A percentile compares a stretch with the other conserved stretches of the same genome.
phyloP scores from a whole-genome alignment of 768 basidiomycete species.

The Lactifluus rugatus region DNA sequence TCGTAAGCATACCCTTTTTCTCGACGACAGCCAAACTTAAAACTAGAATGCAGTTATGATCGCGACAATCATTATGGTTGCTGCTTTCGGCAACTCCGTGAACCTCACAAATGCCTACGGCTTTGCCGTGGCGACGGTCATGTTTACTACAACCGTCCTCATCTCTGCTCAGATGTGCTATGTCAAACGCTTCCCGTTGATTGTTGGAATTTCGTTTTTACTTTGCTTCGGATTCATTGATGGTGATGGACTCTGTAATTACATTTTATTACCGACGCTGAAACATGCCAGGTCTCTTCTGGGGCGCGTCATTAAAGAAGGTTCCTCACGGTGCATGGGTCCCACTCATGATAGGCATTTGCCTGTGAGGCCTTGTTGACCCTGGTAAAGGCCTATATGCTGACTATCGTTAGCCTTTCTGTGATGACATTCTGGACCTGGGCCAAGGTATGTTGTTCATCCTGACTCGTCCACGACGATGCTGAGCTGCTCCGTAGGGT shows the following conservation, averaged over 20 bases:
- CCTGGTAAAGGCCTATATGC: neutral
- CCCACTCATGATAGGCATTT: conserved; percentile 45
- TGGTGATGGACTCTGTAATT: conserved; percentile 25
- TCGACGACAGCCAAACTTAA: neutral
- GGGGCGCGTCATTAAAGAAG: conserved; percentile 53
- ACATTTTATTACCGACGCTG: neutral
- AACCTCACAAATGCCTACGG: conserved; percentile 52
- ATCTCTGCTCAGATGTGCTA: conserved; percentile 48
- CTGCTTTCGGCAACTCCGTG: conserved; percentile 42
- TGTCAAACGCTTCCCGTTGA: conserved; percentile 40
- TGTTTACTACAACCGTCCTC: conserved; percentile 51
- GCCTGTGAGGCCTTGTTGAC: conserved; percentile 31
- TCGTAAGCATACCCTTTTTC: conserved; percentile 23
- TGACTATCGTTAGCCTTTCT: conserved; percentile 24
- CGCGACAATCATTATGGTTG: conserved; percentile 43
- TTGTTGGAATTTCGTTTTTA: conserved; percentile 39
- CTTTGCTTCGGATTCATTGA: conserved; percentile 55
- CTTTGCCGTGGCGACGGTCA: conserved; percentile 56
- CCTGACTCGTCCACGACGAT: neutral
- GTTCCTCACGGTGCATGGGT: conserved; percentile 61
- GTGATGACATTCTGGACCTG: conserved; percentile 59
- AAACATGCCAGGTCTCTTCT: conserved; percentile 37
- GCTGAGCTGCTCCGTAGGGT: conserved; percentile 21
- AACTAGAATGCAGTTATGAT: conserved; percentile 33
- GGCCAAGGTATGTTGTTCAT: conserved; percentile 35